These are phyloP conservation scores for Colletotrichum liriopes DNA, from an alignment of 2,329 filamentous ascomycete genomes.

Conservation along the genomic window DNA sequence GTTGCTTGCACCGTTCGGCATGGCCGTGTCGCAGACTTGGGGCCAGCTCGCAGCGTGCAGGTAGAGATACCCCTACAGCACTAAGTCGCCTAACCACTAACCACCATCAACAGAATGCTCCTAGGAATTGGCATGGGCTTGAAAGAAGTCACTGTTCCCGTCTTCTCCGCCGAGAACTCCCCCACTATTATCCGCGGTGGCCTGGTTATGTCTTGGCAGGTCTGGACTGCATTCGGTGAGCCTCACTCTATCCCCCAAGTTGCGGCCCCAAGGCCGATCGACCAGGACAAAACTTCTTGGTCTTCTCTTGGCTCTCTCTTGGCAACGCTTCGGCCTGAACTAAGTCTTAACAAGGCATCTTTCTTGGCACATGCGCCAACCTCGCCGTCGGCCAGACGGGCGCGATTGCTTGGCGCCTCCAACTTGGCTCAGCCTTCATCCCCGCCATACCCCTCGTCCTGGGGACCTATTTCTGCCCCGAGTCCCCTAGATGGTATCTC, in stretches of 20 bases:
- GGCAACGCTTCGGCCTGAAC: neutral
- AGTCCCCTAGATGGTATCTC: slow-evolving; percentile 77
- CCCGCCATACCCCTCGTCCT: slow-evolving; percentile 74
- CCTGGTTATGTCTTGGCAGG: slow-evolving; percentile 70
- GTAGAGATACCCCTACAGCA: slow-evolving; percentile 47
- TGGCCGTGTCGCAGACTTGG: slow-evolving; percentile 73
- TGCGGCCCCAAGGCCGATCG: neutral
- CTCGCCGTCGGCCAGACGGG: slow-evolving; percentile 74
- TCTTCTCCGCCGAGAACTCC: slow-evolving; percentile 68
- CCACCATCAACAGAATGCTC: slow-evolving; percentile 52
- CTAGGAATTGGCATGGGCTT: slow-evolving; percentile 75
- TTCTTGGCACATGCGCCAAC: slow-evolving; percentile 77
- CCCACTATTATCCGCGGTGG: slow-evolving; percentile 68
- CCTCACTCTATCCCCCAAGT: neutral
- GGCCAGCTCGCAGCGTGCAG: slow-evolving; percentile 69
- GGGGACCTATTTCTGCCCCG: slow-evolving; percentile 73
- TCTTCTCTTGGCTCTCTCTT: neutral
- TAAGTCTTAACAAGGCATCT: slow-evolving; percentile 63
- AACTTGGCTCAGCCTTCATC: slow-evolving; percentile 76
- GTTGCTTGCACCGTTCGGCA: slow-evolving; percentile 73
- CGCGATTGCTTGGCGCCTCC: slow-evolving; percentile 74
- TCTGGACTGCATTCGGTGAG: slow-evolving; percentile 67
- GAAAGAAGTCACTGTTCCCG: slow-evolving; percentile 64
- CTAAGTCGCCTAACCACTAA: slow-evolving; percentile 5
- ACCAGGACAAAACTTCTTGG: neutral